phyloP scores from a whole-genome alignment of 768 basidiomycete species.

The Amanita pallidorosea region DNA sequence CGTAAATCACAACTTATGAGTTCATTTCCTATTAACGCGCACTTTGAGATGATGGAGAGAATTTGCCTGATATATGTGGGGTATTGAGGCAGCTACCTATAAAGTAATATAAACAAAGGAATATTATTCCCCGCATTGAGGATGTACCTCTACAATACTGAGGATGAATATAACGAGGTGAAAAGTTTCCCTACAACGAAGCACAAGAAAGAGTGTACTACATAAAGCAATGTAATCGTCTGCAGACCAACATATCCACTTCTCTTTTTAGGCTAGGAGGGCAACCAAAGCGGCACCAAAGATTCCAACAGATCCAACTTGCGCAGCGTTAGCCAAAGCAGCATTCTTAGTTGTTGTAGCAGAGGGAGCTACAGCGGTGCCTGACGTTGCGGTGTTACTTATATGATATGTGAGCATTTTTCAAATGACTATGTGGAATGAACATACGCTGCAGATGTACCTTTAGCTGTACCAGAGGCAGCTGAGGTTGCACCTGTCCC shows the following conservation, averaged over 20 bases:
- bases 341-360: conserved; percentile 16
- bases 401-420: not conserved
- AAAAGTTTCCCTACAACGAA: too few species aligned
- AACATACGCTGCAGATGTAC: not conserved
- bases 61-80: too few species aligned
- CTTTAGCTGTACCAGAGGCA: not conserved
- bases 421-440: not conserved
- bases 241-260: conserved; percentile 1
- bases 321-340: conserved; percentile 18
- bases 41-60: too few species aligned
- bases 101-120: too few species aligned
- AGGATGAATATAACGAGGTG: too few species aligned
- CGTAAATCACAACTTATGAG: too few species aligned
- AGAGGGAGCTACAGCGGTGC: conserved; percentile 1
- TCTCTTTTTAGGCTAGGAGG: conserved; percentile 23
- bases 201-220: conserved; percentile 8
- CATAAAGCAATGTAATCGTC: not conserved
- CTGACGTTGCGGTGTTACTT: not conserved
- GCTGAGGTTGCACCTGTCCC: conserved; percentile 3
- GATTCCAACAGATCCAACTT: conserved; percentile 29
- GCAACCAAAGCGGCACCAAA: conserved; percentile 35
- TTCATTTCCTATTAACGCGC: too few species aligned
- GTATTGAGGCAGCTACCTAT: too few species aligned
- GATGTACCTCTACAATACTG: too few species aligned
- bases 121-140: too few species aligned